These are phyloP conservation scores for Blastocystis sp. DNA, from an alignment of 352 stramenopile species.

Conservation along the genomic window DNA sequence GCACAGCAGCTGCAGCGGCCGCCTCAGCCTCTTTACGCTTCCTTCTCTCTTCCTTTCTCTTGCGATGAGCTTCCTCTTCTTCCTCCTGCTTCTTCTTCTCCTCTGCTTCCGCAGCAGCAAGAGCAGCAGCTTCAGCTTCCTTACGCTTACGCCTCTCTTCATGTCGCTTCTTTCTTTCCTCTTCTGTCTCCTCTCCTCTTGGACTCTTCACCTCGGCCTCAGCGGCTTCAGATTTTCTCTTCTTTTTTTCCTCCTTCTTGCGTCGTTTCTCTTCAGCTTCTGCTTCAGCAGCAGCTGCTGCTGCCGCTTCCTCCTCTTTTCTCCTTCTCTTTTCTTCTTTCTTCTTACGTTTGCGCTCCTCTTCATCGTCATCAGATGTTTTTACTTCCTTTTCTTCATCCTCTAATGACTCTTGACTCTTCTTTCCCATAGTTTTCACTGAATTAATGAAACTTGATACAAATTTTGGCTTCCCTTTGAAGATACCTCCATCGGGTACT, in stretches of 20 bases:
- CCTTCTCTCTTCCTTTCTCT: background rate
- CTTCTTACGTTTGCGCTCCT: background rate
- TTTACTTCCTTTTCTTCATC: conserved; percentile 9
- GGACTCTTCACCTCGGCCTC: background rate
- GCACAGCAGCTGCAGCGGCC: background rate
- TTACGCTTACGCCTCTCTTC: background rate
- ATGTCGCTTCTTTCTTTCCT: conserved; percentile 29
- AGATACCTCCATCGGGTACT: background rate
- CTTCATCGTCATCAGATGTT: background rate
- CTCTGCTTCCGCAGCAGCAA: background rate
- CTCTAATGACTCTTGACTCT: conserved; percentile 6
- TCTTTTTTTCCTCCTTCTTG: background rate
- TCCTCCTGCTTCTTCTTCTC: conserved; percentile 15
- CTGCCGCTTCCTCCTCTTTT: background rate
- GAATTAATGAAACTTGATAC: background rate
- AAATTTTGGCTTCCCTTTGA: conserved; percentile 14
- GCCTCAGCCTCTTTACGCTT: conserved; percentile 1
- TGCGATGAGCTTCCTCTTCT: background rate
- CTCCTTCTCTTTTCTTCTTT: conserved; percentile 13
- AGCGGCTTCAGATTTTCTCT: conserved; percentile 10
- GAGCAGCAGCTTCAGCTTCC: conserved; percentile 7
- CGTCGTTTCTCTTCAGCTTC: background rate
- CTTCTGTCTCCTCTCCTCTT: conserved; percentile 20
- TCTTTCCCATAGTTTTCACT: conserved; percentile 40
- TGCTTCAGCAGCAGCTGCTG: conserved; percentile 2